Conservation (phyloP, 805 yeast genomes). For the Candida gorgasii region DNA sequence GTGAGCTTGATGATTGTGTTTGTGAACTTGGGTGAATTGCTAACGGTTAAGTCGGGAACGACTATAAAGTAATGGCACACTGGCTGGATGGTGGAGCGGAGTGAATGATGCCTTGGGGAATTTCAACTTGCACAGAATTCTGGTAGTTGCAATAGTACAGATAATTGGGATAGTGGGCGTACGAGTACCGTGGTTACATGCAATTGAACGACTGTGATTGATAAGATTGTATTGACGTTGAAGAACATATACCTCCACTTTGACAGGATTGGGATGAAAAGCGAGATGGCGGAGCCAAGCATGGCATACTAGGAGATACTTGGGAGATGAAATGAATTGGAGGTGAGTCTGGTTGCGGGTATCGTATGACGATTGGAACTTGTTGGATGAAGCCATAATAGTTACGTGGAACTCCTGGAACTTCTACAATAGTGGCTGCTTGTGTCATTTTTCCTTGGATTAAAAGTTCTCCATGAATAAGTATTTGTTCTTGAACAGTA, state of each 20-base stretch:
- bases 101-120: not conserved
- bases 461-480: not conserved
- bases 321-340: not conserved
- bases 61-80: not conserved
- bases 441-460: not conserved
- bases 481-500: not conserved
- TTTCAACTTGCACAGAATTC: too few relatives aligned
- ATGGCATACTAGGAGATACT: not conserved
- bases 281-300: not conserved
- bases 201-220: constrained; percentile 4
- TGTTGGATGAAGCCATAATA: constrained; percentile 2
- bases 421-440: not conserved
- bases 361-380: constrained; percentile 1
- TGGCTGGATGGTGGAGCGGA: not conserved
- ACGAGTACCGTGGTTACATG: constrained; percentile 1
- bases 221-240: constrained; percentile 1
- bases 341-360: constrained; percentile 8
- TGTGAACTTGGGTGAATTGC: not conserved
- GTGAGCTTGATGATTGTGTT: not conserved
- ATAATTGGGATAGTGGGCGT: constrained; percentile 4
- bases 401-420: not conserved
- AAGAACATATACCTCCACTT: constrained; percentile 2
- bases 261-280: constrained; percentile 1
- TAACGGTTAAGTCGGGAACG: not conserved
- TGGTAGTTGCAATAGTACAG: not conserved